Percentiles rank a stretch among this genome's conserved stretches.
Conservation (phyloP, 2,329 filamentous ascomycete genomes). For the Colletotrichum neosansevieriae region DNA sequence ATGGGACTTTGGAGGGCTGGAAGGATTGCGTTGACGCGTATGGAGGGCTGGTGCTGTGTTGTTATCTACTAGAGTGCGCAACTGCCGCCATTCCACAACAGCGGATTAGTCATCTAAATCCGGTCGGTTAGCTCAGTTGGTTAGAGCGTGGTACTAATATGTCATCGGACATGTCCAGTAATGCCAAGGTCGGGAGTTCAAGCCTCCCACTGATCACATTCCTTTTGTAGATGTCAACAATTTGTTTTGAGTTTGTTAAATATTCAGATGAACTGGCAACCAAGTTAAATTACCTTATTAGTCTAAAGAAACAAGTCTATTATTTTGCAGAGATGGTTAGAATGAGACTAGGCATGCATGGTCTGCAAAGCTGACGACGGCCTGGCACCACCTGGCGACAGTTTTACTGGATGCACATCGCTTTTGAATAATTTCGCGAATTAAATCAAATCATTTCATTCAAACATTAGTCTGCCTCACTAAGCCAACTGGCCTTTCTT, state of each 20-base stretch:
- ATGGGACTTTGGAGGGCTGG: conserved; percentile 32
- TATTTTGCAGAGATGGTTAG: no score
- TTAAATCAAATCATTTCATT: not conserved
- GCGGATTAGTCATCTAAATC: not conserved
- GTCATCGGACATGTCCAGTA: conserved; percentile 11
- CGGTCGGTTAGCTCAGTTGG: conserved; percentile 36
- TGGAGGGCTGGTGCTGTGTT: no score
- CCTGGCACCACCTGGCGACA: no score
- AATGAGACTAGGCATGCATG: no score
- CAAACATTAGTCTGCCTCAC: fast-evolving
- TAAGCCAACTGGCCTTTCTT: conserved; percentile 53
- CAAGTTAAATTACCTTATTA: no score
- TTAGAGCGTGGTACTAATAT: conserved; percentile 40
- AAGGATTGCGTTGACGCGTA: not conserved
- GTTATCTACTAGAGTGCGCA: no score
- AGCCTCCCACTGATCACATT: conserved; percentile 36
- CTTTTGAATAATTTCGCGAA: no score
- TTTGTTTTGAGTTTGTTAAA: not conserved
- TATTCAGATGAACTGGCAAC: no score
- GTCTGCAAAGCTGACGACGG: no score
- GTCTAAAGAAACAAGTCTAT: no score
- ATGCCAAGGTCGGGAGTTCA: conserved; percentile 39
- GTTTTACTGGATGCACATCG: no score
- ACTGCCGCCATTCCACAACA: no score
- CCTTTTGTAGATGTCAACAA: not conserved